These are phyloP conservation scores for Alopecurus myosuroides DNA, from an alignment of 176 grass and related monocot species.

Conservation along the genomic window DNA sequence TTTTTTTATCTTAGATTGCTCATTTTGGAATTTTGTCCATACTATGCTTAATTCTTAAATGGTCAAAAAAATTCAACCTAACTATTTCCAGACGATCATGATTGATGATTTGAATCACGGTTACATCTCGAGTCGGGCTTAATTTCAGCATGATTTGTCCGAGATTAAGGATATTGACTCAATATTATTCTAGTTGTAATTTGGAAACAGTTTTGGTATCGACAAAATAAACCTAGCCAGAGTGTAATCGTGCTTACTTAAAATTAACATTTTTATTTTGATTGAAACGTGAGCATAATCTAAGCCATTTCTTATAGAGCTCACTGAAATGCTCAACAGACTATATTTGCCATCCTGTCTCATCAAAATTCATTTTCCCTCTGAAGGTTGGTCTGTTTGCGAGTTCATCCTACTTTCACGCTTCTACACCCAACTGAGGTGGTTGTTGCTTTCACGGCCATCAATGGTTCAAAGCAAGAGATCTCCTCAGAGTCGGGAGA, in stretches of 20 bases:
- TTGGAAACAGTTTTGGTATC: neutral
- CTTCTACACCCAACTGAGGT: constrained; percentile 87
- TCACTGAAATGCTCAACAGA: neutral
- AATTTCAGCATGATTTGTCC: neutral
- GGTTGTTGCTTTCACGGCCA: constrained; percentile 53
- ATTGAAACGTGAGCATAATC: neutral
- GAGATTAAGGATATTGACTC: neutral
- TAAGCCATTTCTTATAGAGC: neutral
- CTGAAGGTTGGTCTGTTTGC: constrained; percentile 82
- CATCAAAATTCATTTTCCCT: neutral
- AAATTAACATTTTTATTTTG: neutral
- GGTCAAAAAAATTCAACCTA: neutral
- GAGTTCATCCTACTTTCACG: constrained; percentile 76
- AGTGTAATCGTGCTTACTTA: neutral
- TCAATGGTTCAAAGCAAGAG: constrained; percentile 64
- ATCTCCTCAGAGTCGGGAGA: constrained; percentile 51
- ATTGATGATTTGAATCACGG: neutral
- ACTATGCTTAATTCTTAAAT: neutral
- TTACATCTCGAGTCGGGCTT: neutral
- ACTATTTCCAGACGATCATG: neutral
- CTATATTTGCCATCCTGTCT: neutral
- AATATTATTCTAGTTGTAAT: neutral
- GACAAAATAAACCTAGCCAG: neutral
- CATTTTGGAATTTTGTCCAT: too few relatives aligned
- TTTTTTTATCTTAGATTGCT: too few relatives aligned